phyloP scores from a whole-genome alignment of 2,329 filamentous ascomycete genomes.

The Xylaria sp. region DNA sequence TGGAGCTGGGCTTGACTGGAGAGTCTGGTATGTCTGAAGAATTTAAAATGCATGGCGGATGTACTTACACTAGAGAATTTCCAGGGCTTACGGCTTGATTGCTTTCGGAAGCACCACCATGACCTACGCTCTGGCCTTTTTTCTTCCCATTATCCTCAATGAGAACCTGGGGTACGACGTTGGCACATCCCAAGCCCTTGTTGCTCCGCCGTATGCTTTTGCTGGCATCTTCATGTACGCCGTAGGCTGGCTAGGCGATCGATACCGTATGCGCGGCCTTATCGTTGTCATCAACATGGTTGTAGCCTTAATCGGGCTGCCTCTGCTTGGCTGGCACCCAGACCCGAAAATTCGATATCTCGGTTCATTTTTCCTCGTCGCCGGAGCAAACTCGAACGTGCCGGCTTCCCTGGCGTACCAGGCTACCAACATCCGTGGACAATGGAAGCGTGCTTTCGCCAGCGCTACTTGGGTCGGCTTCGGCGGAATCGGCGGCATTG shows the following conservation, averaged over 20 bases:
- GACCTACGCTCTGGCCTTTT: constrained; percentile 81
- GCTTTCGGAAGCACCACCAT: constrained; percentile 76
- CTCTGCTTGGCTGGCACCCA: constrained; percentile 75
- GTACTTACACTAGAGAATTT: constrained; percentile 60
- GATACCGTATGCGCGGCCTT: constrained; percentile 72
- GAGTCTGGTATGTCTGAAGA: constrained; percentile 55
- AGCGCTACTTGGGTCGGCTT: constrained; percentile 80
- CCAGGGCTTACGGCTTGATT: constrained; percentile 69
- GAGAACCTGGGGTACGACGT: constrained; percentile 71
- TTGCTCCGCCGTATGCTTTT: constrained; percentile 75
- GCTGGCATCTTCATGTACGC: constrained; percentile 71
- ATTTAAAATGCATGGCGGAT: not conserved
- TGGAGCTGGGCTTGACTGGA: constrained; percentile 53
- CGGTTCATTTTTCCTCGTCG: constrained; percentile 79
- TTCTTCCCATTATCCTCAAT: constrained; percentile 79
- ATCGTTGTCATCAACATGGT: constrained; percentile 74
- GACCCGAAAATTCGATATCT: constrained; percentile 72
- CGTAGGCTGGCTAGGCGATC: constrained; percentile 73
- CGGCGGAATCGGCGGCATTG: constrained; percentile 82
- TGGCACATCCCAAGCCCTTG: constrained; percentile 74
- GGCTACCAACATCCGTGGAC: constrained; percentile 87
- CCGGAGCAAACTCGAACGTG: constrained; percentile 81
- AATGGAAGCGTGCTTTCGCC: constrained; percentile 88
- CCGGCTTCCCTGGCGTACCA: constrained; percentile 82
- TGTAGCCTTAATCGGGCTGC: constrained; percentile 74